A percentile compares a stretch with the other conserved stretches of the same genome.
phyloP scores from a whole-genome alignment of 768 basidiomycete genomes.

The Rhizopogon salebrosus region DNA sequence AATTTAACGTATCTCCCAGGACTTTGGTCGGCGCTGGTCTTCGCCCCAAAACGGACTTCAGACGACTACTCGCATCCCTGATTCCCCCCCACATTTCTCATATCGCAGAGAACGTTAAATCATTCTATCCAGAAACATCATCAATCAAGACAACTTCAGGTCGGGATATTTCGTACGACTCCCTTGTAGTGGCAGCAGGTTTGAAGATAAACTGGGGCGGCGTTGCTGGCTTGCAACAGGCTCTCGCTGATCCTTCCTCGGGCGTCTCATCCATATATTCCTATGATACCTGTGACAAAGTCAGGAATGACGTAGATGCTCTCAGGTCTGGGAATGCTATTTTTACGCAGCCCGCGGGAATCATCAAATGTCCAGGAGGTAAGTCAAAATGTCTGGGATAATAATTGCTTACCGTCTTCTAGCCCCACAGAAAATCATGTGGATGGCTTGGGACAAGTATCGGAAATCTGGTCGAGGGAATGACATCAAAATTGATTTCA shows the following conservation, averaged over 20 bases:
- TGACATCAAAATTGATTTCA: constrained; percentile 68
- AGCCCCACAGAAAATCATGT: constrained; percentile 93
- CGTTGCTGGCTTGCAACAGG: constrained; percentile 68
- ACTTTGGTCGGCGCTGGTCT: constrained; percentile 92
- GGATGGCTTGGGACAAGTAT: constrained; percentile 91
- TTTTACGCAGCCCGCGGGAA: constrained; percentile 91
- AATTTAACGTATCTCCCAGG: constrained; percentile 36
- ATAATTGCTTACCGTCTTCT: constrained; percentile 4
- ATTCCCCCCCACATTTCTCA: constrained; percentile 72
- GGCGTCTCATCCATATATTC: constrained; percentile 93
- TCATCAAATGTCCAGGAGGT: constrained; percentile 94
- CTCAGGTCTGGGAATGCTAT: constrained; percentile 78
- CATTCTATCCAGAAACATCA: constrained; percentile 73
- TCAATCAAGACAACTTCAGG: constrained; percentile 70
- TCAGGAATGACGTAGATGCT: constrained; percentile 76
- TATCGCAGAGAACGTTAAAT: constrained; percentile 62
- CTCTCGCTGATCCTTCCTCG: constrained; percentile 69
- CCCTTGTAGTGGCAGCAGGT: constrained; percentile 84
- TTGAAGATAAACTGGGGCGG: constrained; percentile 81
- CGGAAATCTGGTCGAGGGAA: constrained; percentile 52
- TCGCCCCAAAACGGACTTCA: constrained; percentile 60
- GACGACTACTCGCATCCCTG: constrained; percentile 59
- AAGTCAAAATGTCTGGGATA: constrained; percentile 4
- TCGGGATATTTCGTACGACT: constrained; percentile 71
- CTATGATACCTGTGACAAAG: constrained; percentile 84